Base-by-base conservation (phyloP, 192 early-diverging fungal genomes). In the Podila verticillata region DNA sequence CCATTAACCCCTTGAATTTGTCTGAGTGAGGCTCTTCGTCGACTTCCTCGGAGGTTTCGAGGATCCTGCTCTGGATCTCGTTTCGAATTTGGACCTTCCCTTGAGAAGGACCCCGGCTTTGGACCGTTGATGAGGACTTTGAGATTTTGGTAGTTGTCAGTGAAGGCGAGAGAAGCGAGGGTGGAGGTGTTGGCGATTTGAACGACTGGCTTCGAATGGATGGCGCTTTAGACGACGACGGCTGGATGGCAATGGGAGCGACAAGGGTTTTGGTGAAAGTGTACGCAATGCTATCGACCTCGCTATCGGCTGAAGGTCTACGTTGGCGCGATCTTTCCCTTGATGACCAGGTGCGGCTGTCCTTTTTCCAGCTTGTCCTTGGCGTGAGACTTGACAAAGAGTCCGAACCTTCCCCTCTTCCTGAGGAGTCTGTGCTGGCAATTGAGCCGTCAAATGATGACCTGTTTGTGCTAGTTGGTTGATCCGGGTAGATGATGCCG, bases 111-210 rank as follows among this genome's bases (percentile, higher is more conserved):
- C 51, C 51, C 20, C 51, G 51, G 51, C 51, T 54, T 5, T 54
- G 51, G 24, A 54, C 24, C 24, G 51, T 54, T 26, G 51, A 54
- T 0, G 51, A 54, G 1, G 51, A 54, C 10, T 26, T n/a, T 26
- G 51, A 54, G 12, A 54, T 54, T 54, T 54, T 54, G 24, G 51
- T 54, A n/a, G 51, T 54, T 10, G 51, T 26, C 51, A 54, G 2
- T n/a, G 51, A 54, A 10, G 51, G 51, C 24, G 51, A 54, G 51
- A 54, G 51, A 5, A 54, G 24, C 6, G 51, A 54, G 2, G 51
- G 51, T 24, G 51, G 51, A n/a, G 51, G 51, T 54, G 51, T 54
- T 24, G 51, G 51, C n/a, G 51, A 54, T n/a, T 54, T 54, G 51
- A 54, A 54, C 51, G 51, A n/a, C 51, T 54, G 51, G 24, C 51